Conservation (phyloP, 176 grass and related monocot species). For the Aegilops sharonensis region DNA sequence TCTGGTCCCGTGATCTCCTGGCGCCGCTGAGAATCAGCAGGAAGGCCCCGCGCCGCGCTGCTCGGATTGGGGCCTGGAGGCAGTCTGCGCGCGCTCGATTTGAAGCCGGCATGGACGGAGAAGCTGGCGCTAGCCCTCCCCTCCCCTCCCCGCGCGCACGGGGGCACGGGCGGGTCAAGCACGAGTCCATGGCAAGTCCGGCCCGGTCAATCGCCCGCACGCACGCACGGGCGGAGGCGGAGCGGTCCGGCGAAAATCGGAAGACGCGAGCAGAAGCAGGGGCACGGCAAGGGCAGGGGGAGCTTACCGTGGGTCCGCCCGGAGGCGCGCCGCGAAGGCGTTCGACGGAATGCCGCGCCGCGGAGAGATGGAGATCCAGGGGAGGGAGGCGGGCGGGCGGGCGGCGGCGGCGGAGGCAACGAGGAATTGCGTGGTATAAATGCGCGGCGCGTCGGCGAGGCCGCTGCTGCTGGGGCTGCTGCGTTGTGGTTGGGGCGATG, state of each 20-base stretch:
- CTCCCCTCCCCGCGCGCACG: too few relatives aligned
- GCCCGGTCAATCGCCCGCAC: too few relatives aligned
- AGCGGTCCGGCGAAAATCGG: neutral
- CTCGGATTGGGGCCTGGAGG: too few relatives aligned
- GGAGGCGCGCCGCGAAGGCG: neutral
- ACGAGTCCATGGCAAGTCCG: too few relatives aligned
- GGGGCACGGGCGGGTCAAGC: too few relatives aligned
- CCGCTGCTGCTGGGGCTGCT: too few relatives aligned
- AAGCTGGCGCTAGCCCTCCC: too few relatives aligned
- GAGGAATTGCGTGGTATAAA: neutral
- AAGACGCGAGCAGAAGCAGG: neutral
- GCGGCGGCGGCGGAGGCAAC: neutral
- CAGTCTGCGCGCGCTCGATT: neutral
- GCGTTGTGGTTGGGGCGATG: neutral
- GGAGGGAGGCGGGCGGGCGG: neutral
- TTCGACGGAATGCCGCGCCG: slow-evolving; percentile 16
- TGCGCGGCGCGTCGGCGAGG: neutral
- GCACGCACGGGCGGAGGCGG: neutral
- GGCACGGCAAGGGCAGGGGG: neutral
- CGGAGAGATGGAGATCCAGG: slow-evolving; percentile 34
- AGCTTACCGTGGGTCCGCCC: neutral
- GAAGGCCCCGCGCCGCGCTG: too few relatives aligned
- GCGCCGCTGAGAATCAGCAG: too few relatives aligned
- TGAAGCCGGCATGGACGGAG: too few relatives aligned
- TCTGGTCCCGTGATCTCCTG: too few relatives aligned